Evolutionary conservation across 768 basidiomycete genomes (phyloP).

Genomic region (Kwoniella sp.): DNA sequence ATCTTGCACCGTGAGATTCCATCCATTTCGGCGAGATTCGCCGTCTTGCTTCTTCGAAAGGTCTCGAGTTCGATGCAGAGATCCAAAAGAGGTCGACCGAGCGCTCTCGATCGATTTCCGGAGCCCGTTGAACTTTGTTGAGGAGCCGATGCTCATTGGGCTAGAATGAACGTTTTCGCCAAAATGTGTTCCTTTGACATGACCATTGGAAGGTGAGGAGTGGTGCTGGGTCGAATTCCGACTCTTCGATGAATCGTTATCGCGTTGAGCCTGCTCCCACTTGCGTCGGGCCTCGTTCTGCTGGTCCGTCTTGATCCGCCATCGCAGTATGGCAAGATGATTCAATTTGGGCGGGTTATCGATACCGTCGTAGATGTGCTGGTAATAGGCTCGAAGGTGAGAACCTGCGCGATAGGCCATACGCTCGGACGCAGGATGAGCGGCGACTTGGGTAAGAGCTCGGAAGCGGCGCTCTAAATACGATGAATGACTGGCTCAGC

Average conservation of each 20-base stretch:
- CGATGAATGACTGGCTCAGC: too few species aligned
- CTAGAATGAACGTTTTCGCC: constrained; percentile 25
- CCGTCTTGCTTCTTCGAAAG: not conserved
- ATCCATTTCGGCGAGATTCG: constrained; percentile 14
- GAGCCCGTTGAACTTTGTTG: not conserved
- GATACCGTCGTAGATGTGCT: constrained; percentile 44
- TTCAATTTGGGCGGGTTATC: constrained; percentile 43
- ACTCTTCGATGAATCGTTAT: constrained; percentile 3
- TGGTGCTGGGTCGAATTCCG: not conserved
- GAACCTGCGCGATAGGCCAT: constrained; percentile 32
- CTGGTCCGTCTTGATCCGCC: constrained; percentile 38
- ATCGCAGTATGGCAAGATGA: constrained; percentile 43
- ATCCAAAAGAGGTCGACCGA: constrained; percentile 14
- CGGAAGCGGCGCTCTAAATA: constrained; percentile 43
- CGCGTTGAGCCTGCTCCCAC: constrained; percentile 36
- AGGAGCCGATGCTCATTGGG: constrained; percentile 26
- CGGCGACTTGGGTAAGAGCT: constrained; percentile 45
- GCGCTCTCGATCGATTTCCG: constrained; percentile 23
- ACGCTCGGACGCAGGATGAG: constrained; percentile 42
- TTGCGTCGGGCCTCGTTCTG: constrained; percentile 29
- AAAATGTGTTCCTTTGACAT: constrained; percentile 2
- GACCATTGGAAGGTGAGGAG: constrained; percentile 10
- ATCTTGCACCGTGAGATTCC: constrained; percentile 45
- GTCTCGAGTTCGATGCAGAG: not conserved
- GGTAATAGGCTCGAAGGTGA: constrained; percentile 45